phyloP scores from a whole-genome alignment of 2,329 filamentous ascomycete species.

The Pseudogymnoascus sp. region DNA sequence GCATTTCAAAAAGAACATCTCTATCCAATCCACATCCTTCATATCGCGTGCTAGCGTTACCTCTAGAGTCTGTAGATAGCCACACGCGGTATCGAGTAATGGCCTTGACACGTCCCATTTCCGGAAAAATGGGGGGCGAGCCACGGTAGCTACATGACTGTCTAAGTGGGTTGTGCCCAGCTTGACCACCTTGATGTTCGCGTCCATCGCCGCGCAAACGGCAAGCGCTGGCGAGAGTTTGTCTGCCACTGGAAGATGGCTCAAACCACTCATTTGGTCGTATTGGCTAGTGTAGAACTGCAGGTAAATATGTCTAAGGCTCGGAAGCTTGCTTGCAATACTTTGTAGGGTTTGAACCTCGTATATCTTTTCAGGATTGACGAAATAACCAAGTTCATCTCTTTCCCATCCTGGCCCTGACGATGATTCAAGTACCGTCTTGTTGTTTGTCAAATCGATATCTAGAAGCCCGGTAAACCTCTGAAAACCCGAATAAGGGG shows the following conservation, averaged over 20 bases:
- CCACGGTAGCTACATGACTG: background rate
- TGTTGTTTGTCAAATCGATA: background rate
- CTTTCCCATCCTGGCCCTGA: background rate
- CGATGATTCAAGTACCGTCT: background rate
- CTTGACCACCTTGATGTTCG: background rate
- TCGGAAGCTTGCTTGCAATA: background rate
- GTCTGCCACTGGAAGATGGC: background rate
- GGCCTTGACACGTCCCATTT: background rate
- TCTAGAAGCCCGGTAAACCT: background rate
- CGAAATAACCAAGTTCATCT: background rate
- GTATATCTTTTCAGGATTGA: background rate
- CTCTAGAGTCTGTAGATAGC: background rate
- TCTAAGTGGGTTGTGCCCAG: background rate
- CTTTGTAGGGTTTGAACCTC: background rate
- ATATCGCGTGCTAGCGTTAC: background rate
- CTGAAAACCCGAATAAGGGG: background rate
- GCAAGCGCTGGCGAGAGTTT: background rate
- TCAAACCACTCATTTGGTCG: background rate
- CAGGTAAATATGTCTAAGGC: background rate
- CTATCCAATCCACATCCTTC: background rate
- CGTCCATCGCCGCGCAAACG: background rate
- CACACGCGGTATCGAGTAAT: background rate
- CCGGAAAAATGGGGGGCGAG: background rate
- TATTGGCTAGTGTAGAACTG: background rate
- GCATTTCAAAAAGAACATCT: background rate